Evolutionary conservation across 2,329 filamentous ascomycete species (phyloP).

Genomic region (Fusarium beomiforme): DNA sequence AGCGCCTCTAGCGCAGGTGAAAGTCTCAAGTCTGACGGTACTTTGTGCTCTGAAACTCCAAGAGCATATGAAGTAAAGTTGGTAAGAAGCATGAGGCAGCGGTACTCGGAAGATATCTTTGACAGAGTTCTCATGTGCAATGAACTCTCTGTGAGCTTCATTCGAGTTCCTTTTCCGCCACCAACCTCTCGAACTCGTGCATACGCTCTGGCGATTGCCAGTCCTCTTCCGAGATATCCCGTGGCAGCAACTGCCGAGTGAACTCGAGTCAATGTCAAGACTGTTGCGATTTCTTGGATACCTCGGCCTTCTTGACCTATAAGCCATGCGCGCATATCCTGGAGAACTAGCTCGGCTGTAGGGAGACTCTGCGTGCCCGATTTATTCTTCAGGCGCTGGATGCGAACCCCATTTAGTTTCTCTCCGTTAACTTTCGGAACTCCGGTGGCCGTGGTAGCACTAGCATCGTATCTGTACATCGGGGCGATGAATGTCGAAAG

Average conservation of each 20-base stretch:
- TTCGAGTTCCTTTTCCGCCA: constrained; percentile 54
- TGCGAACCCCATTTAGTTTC: constrained; percentile 72
- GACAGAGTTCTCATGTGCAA: constrained; percentile 69
- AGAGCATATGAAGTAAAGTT: constrained; percentile 65
- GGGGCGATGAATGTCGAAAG: constrained; percentile 68
- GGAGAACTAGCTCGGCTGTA: constrained; percentile 76
- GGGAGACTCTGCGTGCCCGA: constrained; percentile 75
- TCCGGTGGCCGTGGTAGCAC: constrained; percentile 45
- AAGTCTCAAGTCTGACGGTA: background rate
- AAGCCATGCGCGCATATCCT: constrained; percentile 71
- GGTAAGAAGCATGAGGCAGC: constrained; percentile 64
- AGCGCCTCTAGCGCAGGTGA: constrained; percentile 43
- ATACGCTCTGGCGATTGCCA: constrained; percentile 67
- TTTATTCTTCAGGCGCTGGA: constrained; percentile 78
- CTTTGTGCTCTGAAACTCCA: constrained; percentile 62
- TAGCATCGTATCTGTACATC: constrained; percentile 57
- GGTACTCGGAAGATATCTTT: constrained; percentile 64
- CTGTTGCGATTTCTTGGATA: constrained; percentile 72
- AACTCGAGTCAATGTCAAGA: constrained; percentile 74
- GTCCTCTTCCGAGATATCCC: constrained; percentile 63
- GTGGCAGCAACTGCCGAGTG: constrained; percentile 65
- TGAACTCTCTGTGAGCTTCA: constrained; percentile 60
- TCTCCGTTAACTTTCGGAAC: constrained; percentile 41
- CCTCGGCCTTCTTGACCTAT: constrained; percentile 74
- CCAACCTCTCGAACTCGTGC: constrained; percentile 65